Evolutionary conservation across 306 rosid species (phyloP).

Genomic region (Malus domestica): ASM211411v1 NC_041805.1:8708001-8708500

Average conservation of each 20-base stretch:
- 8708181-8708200: constrained; percentile 77
- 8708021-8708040: background rate
- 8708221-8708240: constrained; percentile 70
- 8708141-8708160: constrained; percentile 97
- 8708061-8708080: background rate
- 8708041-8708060: background rate
- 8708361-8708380: background rate
- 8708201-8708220: constrained; percentile 83
- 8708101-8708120: constrained; percentile 76
- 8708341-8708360: constrained; percentile 17
- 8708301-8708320: constrained; percentile 97
- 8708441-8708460: constrained; percentile 35
- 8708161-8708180: constrained; percentile 81
- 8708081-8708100: constrained; percentile 66
- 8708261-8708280: constrained; percentile 76
- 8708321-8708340: constrained; percentile 65
- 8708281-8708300: constrained; percentile 88
- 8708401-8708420: background rate
- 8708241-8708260: constrained; percentile 91
- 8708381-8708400: background rate
- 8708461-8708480: constrained; percentile 70
- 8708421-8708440: background rate
- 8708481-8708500: constrained; percentile 77
- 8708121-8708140: constrained; percentile 89
- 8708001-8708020: background rate